Evolutionary conservation across 1,284 basidiomycete genomes (phyloP).

Genomic region (Stygiomarasmius scandens): DNA sequence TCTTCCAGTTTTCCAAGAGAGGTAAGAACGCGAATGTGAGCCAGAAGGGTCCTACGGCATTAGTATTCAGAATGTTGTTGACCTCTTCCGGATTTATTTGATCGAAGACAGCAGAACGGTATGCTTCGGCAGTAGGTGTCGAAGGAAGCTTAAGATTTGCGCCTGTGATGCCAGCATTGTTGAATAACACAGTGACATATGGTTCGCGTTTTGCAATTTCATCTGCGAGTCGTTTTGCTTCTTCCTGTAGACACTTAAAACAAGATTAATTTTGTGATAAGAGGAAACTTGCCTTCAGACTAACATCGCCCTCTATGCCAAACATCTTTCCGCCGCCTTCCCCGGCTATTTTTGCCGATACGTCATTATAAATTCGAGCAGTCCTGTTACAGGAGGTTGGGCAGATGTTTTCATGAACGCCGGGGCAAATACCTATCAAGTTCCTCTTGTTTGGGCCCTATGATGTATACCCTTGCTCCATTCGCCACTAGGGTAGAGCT

Average conservation of each 20-base stretch:
- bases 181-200: slow-evolving; percentile 47
- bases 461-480: slow-evolving; percentile 52
- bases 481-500: slow-evolving; percentile 49
- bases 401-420: neutral
- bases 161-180: slow-evolving; percentile 34
- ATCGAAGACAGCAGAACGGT: slow-evolving; percentile 43
- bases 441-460: slow-evolving; percentile 47
- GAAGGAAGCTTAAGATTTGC: slow-evolving; percentile 32
- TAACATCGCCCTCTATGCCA: slow-evolving; percentile 47
- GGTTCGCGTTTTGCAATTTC: slow-evolving; percentile 41
- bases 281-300: slow-evolving; percentile 39
- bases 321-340: slow-evolving; percentile 39
- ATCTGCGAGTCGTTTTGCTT: slow-evolving; percentile 47
- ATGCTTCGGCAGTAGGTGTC: slow-evolving; percentile 38
- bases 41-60: slow-evolving; percentile 53
- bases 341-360: slow-evolving; percentile 30
- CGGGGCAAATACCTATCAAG: slow-evolving; percentile 35
- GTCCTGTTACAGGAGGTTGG: slow-evolving; percentile 26
- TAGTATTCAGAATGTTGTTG: slow-evolving; percentile 40
- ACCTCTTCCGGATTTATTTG: slow-evolving; percentile 41
- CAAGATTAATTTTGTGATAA: neutral
- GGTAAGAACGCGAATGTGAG: slow-evolving; percentile 55
- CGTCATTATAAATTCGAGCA: slow-evolving; percentile 42
- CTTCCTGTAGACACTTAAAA: slow-evolving; percentile 34
- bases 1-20: slow-evolving; percentile 51